Base-by-base conservation (phyloP, 345 rosid genomes). In the Arabidopsis suecica region DNA sequence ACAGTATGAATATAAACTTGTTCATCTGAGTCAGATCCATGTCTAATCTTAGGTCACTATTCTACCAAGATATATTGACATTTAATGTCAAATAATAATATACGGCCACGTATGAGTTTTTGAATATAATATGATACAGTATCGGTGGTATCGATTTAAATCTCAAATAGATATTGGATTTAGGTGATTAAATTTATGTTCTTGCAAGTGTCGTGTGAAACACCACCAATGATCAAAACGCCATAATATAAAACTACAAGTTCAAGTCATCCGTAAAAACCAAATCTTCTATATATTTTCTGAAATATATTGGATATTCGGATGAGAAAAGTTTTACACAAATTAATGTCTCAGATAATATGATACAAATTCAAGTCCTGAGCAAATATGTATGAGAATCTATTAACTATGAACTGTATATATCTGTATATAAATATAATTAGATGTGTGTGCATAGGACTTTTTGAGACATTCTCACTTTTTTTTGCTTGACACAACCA, bases 21-120 rank as follows among this genome's bases (percentile, higher is more conserved):
- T 30, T 59, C n/a, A 16, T 58, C 73, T 58, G 78, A 74, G 67
- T 74, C 73, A 66, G 72, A 74, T 74, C 72, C 67, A 58, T 74
- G 72, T 65, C 65, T 42, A n/a, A 30, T 53, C 45, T 45, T 42
- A 57, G 8, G 18, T 57, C 63, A 69, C 33, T 40, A 23, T 9
- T 38, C 37, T 53, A 20, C 22, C 28, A 66, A 9, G n/a, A 44
- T 18, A 32, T 18, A 30, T 44, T 32, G 44, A 18, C 22, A 56
- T 56, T 56, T 57, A 11, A 32, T 48, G 25, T 55, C 12, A 48
- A 34, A 64, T 42, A 23, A 51, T 50, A 48, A 49, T 30, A 71
- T 37, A 16, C 2, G 22, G 38, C 34, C 33, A 62, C 28, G 12
- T 48, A 23, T 59, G 13, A 20, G 6, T 69, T 42, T 67, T 32